Conservation (phyloP, 495 filamentous ascomycete species). For the Lophiotrema nucula region DNA sequence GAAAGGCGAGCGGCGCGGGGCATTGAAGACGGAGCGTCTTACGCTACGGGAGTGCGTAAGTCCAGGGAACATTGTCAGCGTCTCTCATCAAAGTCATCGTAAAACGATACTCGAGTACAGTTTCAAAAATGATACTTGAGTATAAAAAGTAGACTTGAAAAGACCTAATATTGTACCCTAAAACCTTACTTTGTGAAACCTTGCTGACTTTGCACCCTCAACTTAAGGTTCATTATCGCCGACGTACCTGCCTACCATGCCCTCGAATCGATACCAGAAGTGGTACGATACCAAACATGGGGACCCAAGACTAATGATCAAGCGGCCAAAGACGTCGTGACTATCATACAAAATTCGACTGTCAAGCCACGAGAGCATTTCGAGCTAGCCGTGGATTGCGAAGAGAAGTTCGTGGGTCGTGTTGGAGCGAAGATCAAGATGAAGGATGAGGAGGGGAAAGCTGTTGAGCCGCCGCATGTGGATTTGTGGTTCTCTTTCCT, state of each 20-base stretch:
- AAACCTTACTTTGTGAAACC: no score
- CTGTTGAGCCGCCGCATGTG: neutral
- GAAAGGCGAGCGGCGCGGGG: conserved; percentile 6
- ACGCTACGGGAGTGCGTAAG: conserved; percentile 27
- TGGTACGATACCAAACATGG: conserved; percentile 24
- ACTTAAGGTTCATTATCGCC: conserved; percentile 7
- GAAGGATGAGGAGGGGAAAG: neutral
- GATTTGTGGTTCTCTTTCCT: conserved; percentile 30
- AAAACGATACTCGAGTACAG: no score
- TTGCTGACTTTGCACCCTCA: no score
- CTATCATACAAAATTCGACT: conserved; percentile 1
- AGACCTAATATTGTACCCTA: no score
- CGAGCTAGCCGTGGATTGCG: conserved; percentile 24
- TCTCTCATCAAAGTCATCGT: no score
- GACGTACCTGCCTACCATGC: conserved; percentile 12
- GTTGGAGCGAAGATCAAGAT: conserved; percentile 17
- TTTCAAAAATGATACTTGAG: no score
- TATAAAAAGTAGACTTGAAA: no score
- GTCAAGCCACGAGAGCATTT: conserved; percentile 13
- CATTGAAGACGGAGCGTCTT: conserved; percentile 22
- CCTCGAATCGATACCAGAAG: conserved; percentile 14
- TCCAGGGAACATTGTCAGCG: no score
- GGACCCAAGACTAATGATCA: conserved; percentile 13
- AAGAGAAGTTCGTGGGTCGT: conserved; percentile 23
- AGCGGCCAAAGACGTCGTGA: conserved; percentile 12